A percentile compares a stretch with the other conserved stretches of the same genome.
Evolutionary conservation across 1,284 basidiomycete species (phyloP).

Genomic region (Rhizoctonia solani): DNA sequence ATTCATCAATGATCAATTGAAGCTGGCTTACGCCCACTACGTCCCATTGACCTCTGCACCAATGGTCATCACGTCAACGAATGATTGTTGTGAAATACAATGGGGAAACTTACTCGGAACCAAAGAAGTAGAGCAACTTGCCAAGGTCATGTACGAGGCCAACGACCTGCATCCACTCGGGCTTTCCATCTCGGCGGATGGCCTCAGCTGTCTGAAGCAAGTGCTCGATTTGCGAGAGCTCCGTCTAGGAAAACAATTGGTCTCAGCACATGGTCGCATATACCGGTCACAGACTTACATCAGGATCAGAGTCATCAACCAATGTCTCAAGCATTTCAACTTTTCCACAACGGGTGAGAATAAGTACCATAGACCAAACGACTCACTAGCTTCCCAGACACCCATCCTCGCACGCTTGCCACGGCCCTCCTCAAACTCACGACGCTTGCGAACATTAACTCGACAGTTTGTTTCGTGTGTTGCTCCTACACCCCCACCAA

Average conservation of each 20-base stretch:
- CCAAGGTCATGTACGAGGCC: slow-evolving; percentile 89
- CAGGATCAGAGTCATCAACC: slow-evolving; percentile 87
- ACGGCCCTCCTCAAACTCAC: slow-evolving; percentile 62
- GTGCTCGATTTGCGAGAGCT: slow-evolving; percentile 85
- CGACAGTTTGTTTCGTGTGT: slow-evolving; percentile 81
- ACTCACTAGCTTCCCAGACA: slow-evolving; percentile 79
- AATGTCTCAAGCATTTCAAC: slow-evolving; percentile 86
- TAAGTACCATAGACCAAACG: background rate
- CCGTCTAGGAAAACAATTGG: slow-evolving; percentile 54
- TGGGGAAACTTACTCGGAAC: slow-evolving; percentile 56
- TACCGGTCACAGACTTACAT: slow-evolving; percentile 53
- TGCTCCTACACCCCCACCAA: slow-evolving; percentile 5
- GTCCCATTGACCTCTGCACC: slow-evolving; percentile 79
- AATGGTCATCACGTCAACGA: background rate
- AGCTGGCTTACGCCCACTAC: slow-evolving; percentile 74
- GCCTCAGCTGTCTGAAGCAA: slow-evolving; percentile 91
- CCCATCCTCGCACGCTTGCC: slow-evolving; percentile 67
- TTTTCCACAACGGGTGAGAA: slow-evolving; percentile 1
- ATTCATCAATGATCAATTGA: slow-evolving; percentile 6
- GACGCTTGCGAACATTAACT: slow-evolving; percentile 77
- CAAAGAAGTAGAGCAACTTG: slow-evolving; percentile 81
- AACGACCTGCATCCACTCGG: slow-evolving; percentile 81
- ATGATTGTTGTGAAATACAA: slow-evolving; percentile 4
- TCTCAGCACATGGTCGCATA: background rate
- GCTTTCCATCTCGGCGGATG: slow-evolving; percentile 85